Evolutionary conservation across 1,284 basidiomycete species (phyloP).

Genomic region (Apiotrichum gracile): DNA sequence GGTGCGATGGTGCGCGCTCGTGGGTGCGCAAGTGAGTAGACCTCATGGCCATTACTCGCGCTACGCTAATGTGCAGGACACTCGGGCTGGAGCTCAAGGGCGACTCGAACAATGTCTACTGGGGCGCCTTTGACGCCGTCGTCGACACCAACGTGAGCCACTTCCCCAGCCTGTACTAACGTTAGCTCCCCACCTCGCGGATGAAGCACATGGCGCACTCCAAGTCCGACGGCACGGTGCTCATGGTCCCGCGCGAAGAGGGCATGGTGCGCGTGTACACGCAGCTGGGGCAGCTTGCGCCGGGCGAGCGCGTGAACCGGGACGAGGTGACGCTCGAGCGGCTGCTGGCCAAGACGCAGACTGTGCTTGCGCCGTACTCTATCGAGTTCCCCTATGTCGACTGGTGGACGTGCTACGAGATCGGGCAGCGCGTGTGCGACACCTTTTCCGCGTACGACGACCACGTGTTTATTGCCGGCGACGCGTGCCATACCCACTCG

Average conservation of each 20-base stretch:
- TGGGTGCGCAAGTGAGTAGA: slow-evolving; percentile 17
- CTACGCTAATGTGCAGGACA: slow-evolving; percentile 6
- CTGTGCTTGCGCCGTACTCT: slow-evolving; percentile 62
- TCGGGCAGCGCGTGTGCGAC: slow-evolving; percentile 49
- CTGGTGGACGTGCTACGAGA: slow-evolving; percentile 41
- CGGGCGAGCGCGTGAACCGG: slow-evolving; percentile 22
- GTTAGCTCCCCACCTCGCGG: slow-evolving; percentile 17
- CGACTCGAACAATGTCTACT: slow-evolving; percentile 42
- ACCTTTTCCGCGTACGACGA: slow-evolving; percentile 18
- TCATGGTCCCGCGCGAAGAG: slow-evolving; percentile 38
- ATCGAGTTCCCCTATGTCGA: slow-evolving; percentile 50
- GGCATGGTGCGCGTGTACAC: slow-evolving; percentile 30
- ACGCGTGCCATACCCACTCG: slow-evolving; percentile 37
- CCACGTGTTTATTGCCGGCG: slow-evolving; percentile 37
- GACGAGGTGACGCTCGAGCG: slow-evolving; percentile 52
- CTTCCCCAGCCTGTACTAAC: background rate
- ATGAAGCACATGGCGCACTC: slow-evolving; percentile 39
- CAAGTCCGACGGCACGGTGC: slow-evolving; percentile 28
- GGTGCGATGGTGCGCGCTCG: slow-evolving; percentile 25
- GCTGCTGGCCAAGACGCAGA: slow-evolving; percentile 58
- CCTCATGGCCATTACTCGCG: background rate
- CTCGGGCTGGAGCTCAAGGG: slow-evolving; percentile 37
- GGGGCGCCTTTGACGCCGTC: slow-evolving; percentile 37
- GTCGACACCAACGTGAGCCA: slow-evolving; percentile 14
- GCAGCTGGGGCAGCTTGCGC: slow-evolving; percentile 17